These are phyloP conservation scores for Erysimum pusillum DNA, from an alignment of 441 rosid genomes.

Conservation along the genomic window DNA sequence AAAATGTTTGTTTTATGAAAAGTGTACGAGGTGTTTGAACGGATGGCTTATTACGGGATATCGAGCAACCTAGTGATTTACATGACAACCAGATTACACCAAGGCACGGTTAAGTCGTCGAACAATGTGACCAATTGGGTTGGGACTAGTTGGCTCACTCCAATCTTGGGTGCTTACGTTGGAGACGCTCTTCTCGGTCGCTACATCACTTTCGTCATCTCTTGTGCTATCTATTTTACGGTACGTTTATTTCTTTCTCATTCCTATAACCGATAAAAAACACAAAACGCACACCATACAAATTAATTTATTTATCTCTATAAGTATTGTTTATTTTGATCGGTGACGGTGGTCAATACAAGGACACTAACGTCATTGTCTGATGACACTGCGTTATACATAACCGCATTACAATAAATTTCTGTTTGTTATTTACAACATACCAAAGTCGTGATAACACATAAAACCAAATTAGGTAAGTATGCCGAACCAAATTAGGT, in stretches of 20 bases:
- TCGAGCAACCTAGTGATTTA: conserved; percentile 62
- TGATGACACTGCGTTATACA: background rate
- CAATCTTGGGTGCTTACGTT: conserved; percentile 68
- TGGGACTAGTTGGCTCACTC: conserved; percentile 68
- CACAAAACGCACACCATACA: background rate
- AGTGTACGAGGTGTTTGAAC: conserved; percentile 69
- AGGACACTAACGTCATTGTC: background rate
- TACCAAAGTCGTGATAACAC: conserved; percentile 1
- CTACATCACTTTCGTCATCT: conserved; percentile 73
- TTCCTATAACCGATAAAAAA: background rate
- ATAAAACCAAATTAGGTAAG: conserved; percentile 7
- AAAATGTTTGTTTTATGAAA: background rate
- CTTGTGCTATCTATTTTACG: conserved; percentile 61
- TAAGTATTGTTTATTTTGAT: background rate
- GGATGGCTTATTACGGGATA: conserved; percentile 73
- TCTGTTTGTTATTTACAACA: background rate
- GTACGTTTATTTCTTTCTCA: conserved; percentile 50
- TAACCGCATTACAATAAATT: background rate
- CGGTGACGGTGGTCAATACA: background rate
- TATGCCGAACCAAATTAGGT: conserved; percentile 1
- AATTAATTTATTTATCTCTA: background rate
- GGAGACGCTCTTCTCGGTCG: conserved; percentile 72
- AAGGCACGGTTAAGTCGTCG: conserved; percentile 64
- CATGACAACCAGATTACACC: conserved; percentile 53
- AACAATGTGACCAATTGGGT: conserved; percentile 69